These are phyloP conservation scores for Tillandsia leiboldiana DNA, from an alignment of 176 grass and related monocot species.

Conservation along the genomic window DNA sequence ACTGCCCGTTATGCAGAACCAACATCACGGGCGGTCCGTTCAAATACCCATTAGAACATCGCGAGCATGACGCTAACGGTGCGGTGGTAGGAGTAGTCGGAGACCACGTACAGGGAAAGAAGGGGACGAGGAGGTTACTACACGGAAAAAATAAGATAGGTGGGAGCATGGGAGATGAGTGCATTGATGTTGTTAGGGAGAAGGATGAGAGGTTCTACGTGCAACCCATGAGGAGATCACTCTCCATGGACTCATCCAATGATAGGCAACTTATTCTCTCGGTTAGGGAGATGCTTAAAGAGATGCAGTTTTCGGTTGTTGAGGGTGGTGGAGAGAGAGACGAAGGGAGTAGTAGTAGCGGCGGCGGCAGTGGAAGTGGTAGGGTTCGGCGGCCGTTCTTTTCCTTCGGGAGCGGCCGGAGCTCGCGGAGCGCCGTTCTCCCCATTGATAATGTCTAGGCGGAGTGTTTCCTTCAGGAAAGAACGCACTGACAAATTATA, in stretches of 20 bases:
- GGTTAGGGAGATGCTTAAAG: slow-evolving; percentile 39
- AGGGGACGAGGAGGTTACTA: background rate
- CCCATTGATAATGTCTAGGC: background rate
- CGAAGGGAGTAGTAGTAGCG: background rate
- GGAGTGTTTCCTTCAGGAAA: background rate
- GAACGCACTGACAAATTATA: background rate
- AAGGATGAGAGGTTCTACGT: slow-evolving; percentile 38
- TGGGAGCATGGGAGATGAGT: slow-evolving; percentile 65
- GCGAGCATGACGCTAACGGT: slow-evolving; percentile 44
- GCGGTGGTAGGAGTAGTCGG: slow-evolving; percentile 25
- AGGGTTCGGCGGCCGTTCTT: slow-evolving; percentile 10
- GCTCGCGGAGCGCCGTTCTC: background rate
- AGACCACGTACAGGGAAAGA: background rate
- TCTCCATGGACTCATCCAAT: slow-evolving; percentile 66
- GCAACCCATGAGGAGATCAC: slow-evolving; percentile 61
- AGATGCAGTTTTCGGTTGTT: slow-evolving; percentile 11
- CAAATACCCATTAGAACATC: slow-evolving; percentile 1
- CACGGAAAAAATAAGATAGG: background rate
- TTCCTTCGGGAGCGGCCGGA: slow-evolving; percentile 8
- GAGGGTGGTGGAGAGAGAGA: background rate
- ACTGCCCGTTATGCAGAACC: slow-evolving; percentile 76
- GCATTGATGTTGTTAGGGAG: slow-evolving; percentile 38
- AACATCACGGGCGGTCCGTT: slow-evolving; percentile 30
- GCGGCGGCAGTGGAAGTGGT: background rate
- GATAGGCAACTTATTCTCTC: slow-evolving; percentile 55